Percentiles rank a stretch among this genome's conserved stretches.
These are phyloP conservation scores for Solanum gracilifrons DNA, from an alignment of 257 asterid species.

Conservation along the genomic window DNA sequence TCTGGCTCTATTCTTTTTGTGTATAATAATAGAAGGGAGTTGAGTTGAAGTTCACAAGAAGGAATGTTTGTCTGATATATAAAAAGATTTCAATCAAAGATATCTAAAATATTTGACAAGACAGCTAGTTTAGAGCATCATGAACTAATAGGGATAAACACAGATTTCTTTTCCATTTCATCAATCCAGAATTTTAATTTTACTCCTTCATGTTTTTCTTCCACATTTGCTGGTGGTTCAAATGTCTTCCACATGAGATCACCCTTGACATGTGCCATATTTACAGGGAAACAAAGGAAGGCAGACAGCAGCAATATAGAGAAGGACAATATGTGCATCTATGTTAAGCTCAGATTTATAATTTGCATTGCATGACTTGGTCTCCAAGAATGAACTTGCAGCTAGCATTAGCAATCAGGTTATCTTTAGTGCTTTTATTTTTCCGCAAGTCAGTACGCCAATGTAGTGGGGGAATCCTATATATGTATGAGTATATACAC, in stretches of 20 bases:
- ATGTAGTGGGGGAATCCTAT: background rate
- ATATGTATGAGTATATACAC: background rate
- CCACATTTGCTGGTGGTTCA: background rate
- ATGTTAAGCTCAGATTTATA: background rate
- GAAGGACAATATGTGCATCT: background rate
- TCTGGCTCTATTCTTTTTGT: background rate
- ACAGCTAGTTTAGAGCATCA: background rate
- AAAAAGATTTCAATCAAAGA: background rate
- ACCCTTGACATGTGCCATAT: background rate
- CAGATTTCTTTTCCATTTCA: background rate
- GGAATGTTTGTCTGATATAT: background rate
- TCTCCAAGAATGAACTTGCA: background rate
- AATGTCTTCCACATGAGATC: background rate
- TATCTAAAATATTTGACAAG: background rate
- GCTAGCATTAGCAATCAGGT: background rate
- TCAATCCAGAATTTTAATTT: background rate
- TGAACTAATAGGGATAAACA: background rate
- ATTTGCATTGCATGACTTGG: background rate
- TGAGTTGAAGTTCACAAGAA: background rate
- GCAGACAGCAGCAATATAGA: background rate
- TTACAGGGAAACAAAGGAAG: background rate
- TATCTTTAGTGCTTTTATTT: background rate
- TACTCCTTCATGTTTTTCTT: background rate
- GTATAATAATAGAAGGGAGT: background rate
- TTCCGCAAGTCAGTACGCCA: background rate